These are phyloP conservation scores for Coniella vitis DNA, from an alignment of 2,329 filamentous ascomycete species.

Conservation along the genomic window DNA sequence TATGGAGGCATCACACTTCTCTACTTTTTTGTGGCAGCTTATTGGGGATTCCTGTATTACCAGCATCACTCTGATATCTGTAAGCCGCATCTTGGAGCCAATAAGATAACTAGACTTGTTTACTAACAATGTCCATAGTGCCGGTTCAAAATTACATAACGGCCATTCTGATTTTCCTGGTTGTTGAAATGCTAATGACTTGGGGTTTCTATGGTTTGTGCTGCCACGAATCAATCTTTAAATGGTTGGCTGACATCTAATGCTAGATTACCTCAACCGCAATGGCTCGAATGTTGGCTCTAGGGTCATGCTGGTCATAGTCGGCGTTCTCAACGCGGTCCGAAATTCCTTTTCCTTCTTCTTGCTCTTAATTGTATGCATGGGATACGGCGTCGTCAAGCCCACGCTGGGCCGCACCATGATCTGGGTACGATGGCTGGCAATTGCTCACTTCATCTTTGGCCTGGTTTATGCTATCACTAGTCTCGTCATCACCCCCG, in stretches of 20 bases:
- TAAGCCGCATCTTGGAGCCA: too few relatives aligned
- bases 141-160: constrained; percentile 99
- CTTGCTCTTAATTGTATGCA: constrained; percentile 93
- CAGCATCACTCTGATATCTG: constrained; percentile 88
- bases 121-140: constrained; percentile 45
- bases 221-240: not conserved
- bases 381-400: constrained; percentile 99
- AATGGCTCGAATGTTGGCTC: constrained; percentile 77
- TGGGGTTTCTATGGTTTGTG: constrained; percentile 87
- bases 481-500: constrained; percentile 80
- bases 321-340: constrained; percentile 88
- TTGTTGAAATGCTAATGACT: constrained; percentile 95
- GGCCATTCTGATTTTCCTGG: constrained; percentile 87
- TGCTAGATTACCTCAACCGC: constrained; percentile 78
- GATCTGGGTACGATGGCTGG: constrained; percentile 86
- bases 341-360: constrained; percentile 99
- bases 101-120: not conserved
- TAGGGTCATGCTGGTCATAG: constrained; percentile 81
- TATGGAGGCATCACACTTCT: constrained; percentile 92
- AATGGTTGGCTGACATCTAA: not conserved
- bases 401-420: constrained; percentile 86
- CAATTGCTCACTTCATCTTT: constrained; percentile 89
- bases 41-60: constrained; percentile 93
- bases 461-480: constrained; percentile 89
- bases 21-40: constrained; percentile 79